Evolutionary conservation across 768 basidiomycete genomes (phyloP).

Genomic region (Clavaria fumosa): DNA sequence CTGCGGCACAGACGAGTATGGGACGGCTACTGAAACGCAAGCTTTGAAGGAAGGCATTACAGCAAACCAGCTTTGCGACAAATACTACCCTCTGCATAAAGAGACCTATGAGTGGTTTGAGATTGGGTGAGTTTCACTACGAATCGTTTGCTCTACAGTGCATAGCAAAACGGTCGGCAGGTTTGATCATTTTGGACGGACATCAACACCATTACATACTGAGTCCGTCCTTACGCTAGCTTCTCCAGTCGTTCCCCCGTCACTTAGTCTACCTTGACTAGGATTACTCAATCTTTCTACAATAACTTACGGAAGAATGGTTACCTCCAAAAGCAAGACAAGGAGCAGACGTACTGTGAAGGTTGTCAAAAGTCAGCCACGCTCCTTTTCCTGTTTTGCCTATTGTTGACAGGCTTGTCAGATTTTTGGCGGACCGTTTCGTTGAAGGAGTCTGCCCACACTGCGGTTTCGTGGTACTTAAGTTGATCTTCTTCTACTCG

Average conservation of each 20-base stretch:
- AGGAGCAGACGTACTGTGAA: constrained; percentile 92
- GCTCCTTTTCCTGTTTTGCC: too few species aligned
- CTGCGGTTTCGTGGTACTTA: constrained; percentile 65
- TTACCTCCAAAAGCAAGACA: constrained; percentile 66
- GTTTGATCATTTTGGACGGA: constrained; percentile 94
- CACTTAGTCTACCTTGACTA: constrained; percentile 16
- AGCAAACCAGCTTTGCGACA: constrained; percentile 72
- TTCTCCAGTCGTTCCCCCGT: constrained; percentile 1
- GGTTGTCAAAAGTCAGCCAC: constrained; percentile 60
- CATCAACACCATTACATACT: constrained; percentile 79
- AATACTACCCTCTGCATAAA: constrained; percentile 77
- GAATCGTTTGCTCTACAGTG: background rate
- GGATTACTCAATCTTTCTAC: constrained; percentile 87
- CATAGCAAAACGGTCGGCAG: constrained; percentile 22
- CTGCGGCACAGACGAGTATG: constrained; percentile 98
- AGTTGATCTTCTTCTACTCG: background rate
- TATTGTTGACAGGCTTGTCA: too few species aligned
- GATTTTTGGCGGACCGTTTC: constrained; percentile 93
- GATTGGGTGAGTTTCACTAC: constrained; percentile 65
- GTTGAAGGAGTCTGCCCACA: constrained; percentile 97
- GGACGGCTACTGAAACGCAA: constrained; percentile 98
- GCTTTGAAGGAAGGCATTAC: constrained; percentile 78
- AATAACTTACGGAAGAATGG: constrained; percentile 65
- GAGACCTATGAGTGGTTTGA: constrained; percentile 98
- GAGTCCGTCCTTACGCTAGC: constrained; percentile 35